These are phyloP conservation scores for Suillus clintonianus DNA, from an alignment of 768 basidiomycete genomes.

Conservation along the genomic window DNA sequence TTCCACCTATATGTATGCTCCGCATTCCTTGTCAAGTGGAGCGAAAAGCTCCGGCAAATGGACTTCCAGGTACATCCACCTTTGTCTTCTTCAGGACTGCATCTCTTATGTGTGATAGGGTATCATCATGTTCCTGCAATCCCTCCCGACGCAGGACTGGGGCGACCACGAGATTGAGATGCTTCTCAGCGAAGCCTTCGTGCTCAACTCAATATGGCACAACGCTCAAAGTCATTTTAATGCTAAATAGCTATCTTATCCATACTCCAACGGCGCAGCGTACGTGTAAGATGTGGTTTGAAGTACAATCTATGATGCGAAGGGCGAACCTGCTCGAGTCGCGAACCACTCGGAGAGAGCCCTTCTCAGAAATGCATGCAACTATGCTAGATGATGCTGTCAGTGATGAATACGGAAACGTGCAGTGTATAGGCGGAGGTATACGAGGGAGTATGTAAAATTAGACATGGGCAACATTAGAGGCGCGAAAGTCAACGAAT, in stretches of 20 bases:
- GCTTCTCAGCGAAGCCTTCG: constrained; percentile 93
- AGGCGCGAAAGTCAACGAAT: background rate
- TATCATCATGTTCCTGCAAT: constrained; percentile 98
- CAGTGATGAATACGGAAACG: background rate
- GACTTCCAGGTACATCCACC: constrained; percentile 84
- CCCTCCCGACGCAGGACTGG: constrained; percentile 91
- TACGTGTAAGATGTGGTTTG: constrained; percentile 1
- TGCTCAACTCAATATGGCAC: constrained; percentile 90
- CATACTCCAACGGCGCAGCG: background rate
- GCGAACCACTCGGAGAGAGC: background rate
- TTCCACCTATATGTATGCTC: constrained; percentile 99
- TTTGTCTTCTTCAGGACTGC: background rate
- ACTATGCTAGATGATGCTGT: background rate
- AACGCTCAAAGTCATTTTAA: constrained; percentile 88
- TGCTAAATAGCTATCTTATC: constrained; percentile 41
- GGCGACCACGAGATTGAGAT: constrained; percentile 94
- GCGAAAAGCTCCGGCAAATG: constrained; percentile 90
- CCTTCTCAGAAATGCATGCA: background rate
- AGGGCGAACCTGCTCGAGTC: background rate
- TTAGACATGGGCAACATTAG: background rate
- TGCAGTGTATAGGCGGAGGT: background rate
- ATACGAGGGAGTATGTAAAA: background rate
- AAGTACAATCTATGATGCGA: background rate
- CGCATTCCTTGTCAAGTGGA: constrained; percentile 95
- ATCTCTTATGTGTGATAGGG: constrained; percentile 52